Base-by-base conservation (phyloP, 108 stramenopile species). In the Skeletonema tropicum region DNA sequence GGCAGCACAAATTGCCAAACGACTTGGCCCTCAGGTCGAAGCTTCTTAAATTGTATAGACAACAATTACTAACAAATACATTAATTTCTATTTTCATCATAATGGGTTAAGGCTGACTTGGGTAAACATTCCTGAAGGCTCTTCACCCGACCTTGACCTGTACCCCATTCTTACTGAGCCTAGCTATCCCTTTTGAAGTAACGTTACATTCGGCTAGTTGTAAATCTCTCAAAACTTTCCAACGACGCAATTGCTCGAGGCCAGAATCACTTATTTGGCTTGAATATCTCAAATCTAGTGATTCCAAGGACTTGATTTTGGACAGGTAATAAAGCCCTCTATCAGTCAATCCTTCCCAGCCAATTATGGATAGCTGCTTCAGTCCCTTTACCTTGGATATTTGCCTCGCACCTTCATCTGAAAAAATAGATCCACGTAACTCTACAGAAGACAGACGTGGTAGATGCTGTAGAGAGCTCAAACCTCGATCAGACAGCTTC, bases 291-390 rank as follows among this genome's bases (percentile, higher is more conserved):
- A 95, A 68, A 62, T 45, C 42, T 92, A 90, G 3, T 91, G 70
- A 30, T 85, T 74, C 70, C 91, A 90, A 63, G 92, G 92, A 83
- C 48, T 82, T 91, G 68, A 95, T 89, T 48, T 86, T 75, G 6
- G 92, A 83, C 38, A 95, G 57, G 39, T 92, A 76, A 21, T 68
- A 73, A 48, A 91, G 82, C 11, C 94, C 94, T 48, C 41, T 45
- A 76, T 95, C 94, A 4, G 91, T 88, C 21, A 82, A 57, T 32
- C 68, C 17, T 15, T 75, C 80, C 80, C 80, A 95, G 70, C 46
- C 91, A 45, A 31, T 91, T 80, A 55, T 84, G 73, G 76, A 90
- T 75, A 69, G 86, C 55, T 68, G 89, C 87, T 85, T 74, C 25
- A 95, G 46, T 38, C 55, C 58, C 13, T 76, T 84, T 59, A 95